Evolutionary conservation across 371 early-diverging fungal genomes (phyloP), one percentile per base, ranked within the genome.

Genomic region (Sporodiniella umbellata): DNA sequence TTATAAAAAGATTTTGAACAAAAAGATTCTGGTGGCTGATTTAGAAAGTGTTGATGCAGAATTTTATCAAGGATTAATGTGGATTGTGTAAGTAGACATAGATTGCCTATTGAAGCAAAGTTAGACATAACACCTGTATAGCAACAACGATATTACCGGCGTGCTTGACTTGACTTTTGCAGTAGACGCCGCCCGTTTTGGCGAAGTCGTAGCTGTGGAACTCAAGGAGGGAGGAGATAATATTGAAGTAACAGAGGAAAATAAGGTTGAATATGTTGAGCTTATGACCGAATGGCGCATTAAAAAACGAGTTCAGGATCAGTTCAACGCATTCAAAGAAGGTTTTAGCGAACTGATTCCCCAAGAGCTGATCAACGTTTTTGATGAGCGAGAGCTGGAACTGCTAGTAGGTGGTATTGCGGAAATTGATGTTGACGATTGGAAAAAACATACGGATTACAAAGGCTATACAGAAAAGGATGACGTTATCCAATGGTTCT

Each of bases 381-480:
- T 98, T 80, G 95, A 98, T 68, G 98, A 97, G 66, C 90, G 94
- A 54, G 99, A 99, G 73, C 71, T 99, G 47, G 99, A 98, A 80
- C 80, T 99, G 25, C 80, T 98, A 33, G 96, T 99, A 64, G 93
- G 96, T n/a, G 99, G 99, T 53, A 77, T 98, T 60, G 92, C 96
- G 6, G 98, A 99, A 61, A 95, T 99, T 51, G 98, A 99, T 73
- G 85, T 97, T 12, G 97, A 97, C 58, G 99, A 99, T 69, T 98
- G 99, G 99, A 95, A 93, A 80, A 97, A 95, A 70, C 94, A 99
- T 62, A 96, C 98, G 10, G 95, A 95, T 56, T 99, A 98, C 65
- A 78, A 95, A 42, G 96, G 97, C 19, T 99, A 96, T 81, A 92
- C 93, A 3, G 93, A 92, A 67, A 86, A 89, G 49, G 97, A 96